Conservation (phyloP, 2,329 filamentous ascomycete genomes). For the Beauveria australis region DNA sequence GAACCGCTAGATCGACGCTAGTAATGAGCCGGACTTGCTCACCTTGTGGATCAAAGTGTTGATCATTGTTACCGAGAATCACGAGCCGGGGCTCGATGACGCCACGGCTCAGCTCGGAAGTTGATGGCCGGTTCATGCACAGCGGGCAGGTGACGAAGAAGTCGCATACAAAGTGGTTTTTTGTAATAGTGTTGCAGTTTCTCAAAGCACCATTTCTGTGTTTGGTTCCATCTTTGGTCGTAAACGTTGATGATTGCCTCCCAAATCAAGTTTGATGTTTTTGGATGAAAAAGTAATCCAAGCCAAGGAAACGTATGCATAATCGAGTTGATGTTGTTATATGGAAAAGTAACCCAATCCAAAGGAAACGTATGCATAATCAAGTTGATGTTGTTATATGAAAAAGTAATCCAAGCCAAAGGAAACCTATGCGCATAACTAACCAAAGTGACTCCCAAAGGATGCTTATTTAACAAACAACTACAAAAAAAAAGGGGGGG, state of each 20-base stretch:
- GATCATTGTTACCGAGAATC: background rate
- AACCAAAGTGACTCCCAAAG: too few species aligned
- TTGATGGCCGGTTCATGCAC: background rate
- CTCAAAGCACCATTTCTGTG: background rate
- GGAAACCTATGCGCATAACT: too few species aligned
- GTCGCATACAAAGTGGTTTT: too few species aligned
- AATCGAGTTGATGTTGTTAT: too few species aligned
- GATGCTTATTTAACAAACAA: too few species aligned
- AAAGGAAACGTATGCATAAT: background rate
- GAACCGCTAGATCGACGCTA: conserved; percentile 1
- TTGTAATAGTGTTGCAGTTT: background rate
- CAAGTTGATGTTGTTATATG: too few species aligned
- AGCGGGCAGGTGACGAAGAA: too few species aligned
- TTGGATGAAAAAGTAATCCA: too few species aligned
- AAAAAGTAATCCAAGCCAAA: background rate
- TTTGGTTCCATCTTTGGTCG: background rate
- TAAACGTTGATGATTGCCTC: background rate
- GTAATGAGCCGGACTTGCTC: background rate
- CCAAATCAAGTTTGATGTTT: background rate
- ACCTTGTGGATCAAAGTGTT: background rate
- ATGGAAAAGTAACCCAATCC: background rate
- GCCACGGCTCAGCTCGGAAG: background rate
- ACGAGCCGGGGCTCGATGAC: background rate
- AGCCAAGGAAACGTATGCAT: too few species aligned
- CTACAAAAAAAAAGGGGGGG: background rate